phyloP scores from a whole-genome alignment of 1,139 yeast species.

The Geotrichum restrictum region DNA sequence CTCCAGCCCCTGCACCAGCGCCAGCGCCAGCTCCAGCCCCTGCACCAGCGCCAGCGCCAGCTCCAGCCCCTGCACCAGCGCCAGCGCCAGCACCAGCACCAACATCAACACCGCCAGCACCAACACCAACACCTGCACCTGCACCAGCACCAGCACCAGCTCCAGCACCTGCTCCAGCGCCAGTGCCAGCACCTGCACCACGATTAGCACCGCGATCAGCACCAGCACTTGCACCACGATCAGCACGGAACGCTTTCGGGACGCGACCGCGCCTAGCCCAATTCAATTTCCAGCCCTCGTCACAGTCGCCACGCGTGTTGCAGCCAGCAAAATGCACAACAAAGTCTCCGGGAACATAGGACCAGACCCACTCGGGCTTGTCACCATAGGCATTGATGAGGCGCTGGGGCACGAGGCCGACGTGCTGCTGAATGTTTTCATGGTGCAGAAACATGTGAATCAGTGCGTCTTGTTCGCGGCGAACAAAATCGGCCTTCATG shows the following conservation, averaged over 20 bases:
- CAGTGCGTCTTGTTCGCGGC: slow-evolving; percentile 26
- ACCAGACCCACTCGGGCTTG: slow-evolving; percentile 24
- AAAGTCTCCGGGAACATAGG: slow-evolving; percentile 30
- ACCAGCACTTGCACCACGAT: neutral
- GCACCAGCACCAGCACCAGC: neutral
- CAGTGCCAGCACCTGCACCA: neutral
- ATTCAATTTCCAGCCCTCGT: slow-evolving; percentile 13
- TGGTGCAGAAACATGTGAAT: slow-evolving; percentile 28
- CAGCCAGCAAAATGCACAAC: slow-evolving; percentile 34
- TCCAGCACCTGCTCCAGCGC: neutral
- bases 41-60: neutral
- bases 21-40: neutral
- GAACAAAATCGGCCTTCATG: slow-evolving; percentile 19
- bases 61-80: neutral
- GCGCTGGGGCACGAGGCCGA: slow-evolving; percentile 39
- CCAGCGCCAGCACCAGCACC: neutral
- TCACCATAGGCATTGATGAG: slow-evolving; percentile 35
- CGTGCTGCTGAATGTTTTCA: slow-evolving; percentile 30
- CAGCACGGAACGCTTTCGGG: slow-evolving; percentile 12
- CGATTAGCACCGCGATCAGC: neutral
- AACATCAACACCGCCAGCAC: neutral
- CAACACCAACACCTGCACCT: neutral
- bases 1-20: too few species aligned
- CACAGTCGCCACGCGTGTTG: slow-evolving; percentile 15
- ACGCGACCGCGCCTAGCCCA: slow-evolving; percentile 17